Percentiles rank a stretch among this genome's conserved stretches.
Conservation (phyloP, 2,329 filamentous ascomycete genomes). For the Grosmannia penicillata region DNA sequence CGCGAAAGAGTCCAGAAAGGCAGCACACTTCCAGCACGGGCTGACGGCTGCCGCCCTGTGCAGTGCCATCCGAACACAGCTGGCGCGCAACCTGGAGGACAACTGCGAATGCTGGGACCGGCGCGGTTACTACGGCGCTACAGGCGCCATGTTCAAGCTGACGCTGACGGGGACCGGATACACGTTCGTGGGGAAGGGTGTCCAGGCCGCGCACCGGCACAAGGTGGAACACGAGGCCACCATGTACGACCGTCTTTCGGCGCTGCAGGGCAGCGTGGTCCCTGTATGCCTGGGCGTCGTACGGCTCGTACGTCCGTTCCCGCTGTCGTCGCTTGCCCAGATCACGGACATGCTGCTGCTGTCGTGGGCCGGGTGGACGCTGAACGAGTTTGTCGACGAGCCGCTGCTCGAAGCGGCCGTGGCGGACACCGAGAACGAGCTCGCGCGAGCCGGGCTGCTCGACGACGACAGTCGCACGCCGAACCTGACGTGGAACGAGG, state of each 20-base stretch:
- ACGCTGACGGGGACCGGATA: constrained; percentile 6
- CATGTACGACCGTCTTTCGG: constrained; percentile 3
- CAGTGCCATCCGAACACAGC: not conserved
- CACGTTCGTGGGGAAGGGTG: constrained; percentile 9
- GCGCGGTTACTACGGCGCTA: constrained; percentile 1
- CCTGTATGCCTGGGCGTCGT: constrained; percentile 8
- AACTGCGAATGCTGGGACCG: constrained; percentile 1
- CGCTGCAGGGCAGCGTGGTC: constrained; percentile 6
- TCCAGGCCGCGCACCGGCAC: not conserved
- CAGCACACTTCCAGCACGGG: not conserved
- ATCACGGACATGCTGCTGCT: constrained; percentile 7
- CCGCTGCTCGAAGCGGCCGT: not conserved
- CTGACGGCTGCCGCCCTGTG: not conserved
- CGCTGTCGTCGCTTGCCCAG: constrained; percentile 1
- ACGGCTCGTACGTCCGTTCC: constrained; percentile 2
- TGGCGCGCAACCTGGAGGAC: not conserved
- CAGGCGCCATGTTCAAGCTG: constrained; percentile 7
- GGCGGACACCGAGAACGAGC: not conserved
- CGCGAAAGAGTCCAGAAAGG: too few relatives aligned
- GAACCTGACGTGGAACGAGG: constrained; percentile 1
- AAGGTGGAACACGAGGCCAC: constrained; percentile 1
- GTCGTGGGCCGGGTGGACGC: constrained; percentile 5
- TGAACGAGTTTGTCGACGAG: not conserved
- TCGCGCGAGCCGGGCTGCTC: not conserved
- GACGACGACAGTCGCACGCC: not conserved